Evolutionary conservation across 345 rosid species (phyloP).

Genomic region (Euphorbia pulcherrima): DNA sequence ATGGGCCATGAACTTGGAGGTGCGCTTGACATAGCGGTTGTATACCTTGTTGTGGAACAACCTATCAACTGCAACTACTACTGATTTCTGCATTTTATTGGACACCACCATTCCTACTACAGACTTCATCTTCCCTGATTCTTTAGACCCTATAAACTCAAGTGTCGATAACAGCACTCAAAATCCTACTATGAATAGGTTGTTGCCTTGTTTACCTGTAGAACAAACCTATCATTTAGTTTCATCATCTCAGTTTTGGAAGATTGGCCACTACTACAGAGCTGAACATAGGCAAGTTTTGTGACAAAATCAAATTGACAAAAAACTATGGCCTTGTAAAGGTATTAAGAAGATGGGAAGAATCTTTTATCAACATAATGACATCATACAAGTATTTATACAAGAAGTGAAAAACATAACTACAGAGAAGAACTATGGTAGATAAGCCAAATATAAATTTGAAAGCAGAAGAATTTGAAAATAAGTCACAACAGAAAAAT

Average conservation of each 20-base stretch:
- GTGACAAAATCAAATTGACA: neutral
- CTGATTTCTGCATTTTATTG: slow-evolving; percentile 75
- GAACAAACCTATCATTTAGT: neutral
- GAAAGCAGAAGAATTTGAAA: neutral
- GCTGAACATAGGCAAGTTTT: neutral
- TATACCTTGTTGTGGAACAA: slow-evolving; percentile 73
- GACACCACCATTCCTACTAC: slow-evolving; percentile 65
- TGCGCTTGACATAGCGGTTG: slow-evolving; percentile 82
- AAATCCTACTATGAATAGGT: neutral
- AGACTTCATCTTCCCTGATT: slow-evolving; percentile 10
- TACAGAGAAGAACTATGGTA: neutral
- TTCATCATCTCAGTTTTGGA: neutral
- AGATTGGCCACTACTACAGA: neutral
- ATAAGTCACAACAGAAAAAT: neutral
- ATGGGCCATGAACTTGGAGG: slow-evolving; percentile 97
- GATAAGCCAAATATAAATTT: neutral
- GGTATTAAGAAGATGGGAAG: neutral
- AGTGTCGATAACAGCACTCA: neutral
- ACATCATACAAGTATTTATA: neutral
- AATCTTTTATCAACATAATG: neutral
- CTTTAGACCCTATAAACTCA: neutral
- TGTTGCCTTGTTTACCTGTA: neutral
- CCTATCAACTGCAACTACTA: slow-evolving; percentile 79
- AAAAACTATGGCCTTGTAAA: neutral
- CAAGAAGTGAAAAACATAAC: neutral